These are phyloP conservation scores for Kwoniella pini DNA, from an alignment of 768 basidiomycete genomes.

Conservation along the genomic window DNA sequence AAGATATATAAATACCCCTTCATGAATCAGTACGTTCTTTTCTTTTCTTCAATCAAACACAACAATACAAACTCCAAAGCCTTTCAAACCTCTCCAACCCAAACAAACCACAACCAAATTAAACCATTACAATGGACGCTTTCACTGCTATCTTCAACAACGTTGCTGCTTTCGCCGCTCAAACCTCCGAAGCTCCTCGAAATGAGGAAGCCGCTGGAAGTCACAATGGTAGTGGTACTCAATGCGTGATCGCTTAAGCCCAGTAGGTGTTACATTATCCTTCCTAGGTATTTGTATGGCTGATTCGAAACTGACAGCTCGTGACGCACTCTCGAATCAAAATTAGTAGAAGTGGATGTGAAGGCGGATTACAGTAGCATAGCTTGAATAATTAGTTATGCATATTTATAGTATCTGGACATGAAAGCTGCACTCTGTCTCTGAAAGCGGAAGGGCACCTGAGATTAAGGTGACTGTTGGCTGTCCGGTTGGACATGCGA, in stretches of 20 bases:
- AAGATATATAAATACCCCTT: constrained; percentile 5
- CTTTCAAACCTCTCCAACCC: constrained; percentile 13
- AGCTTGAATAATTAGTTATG: too few species aligned
- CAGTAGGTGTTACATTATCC: too few species aligned
- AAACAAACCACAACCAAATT: constrained; percentile 22
- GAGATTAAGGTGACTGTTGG: too few species aligned
- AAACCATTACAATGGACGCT: constrained; percentile 45
- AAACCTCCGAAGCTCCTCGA: constrained; percentile 26
- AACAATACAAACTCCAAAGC: constrained; percentile 1
- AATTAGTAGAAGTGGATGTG: too few species aligned
- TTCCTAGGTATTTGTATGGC: too few species aligned
- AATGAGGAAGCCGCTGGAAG: constrained; percentile 16
- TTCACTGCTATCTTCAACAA: constrained; percentile 32
- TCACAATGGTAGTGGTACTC: not conserved
- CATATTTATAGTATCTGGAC: too few species aligned
- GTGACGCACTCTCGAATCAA: too few species aligned
- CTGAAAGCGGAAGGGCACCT: too few species aligned
- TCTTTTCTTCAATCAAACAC: constrained; percentile 5
- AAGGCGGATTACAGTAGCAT: too few species aligned
- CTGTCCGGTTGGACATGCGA: too few species aligned
- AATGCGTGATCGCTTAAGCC: constrained; percentile 36
- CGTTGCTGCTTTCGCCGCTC: constrained; percentile 10
- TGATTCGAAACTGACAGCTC: too few species aligned
- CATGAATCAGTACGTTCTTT: not conserved
- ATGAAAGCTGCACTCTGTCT: too few species aligned